Base-by-base conservation (phyloP, 2,329 filamentous ascomycete genomes). In the Ascochyta koolunga region DNA sequence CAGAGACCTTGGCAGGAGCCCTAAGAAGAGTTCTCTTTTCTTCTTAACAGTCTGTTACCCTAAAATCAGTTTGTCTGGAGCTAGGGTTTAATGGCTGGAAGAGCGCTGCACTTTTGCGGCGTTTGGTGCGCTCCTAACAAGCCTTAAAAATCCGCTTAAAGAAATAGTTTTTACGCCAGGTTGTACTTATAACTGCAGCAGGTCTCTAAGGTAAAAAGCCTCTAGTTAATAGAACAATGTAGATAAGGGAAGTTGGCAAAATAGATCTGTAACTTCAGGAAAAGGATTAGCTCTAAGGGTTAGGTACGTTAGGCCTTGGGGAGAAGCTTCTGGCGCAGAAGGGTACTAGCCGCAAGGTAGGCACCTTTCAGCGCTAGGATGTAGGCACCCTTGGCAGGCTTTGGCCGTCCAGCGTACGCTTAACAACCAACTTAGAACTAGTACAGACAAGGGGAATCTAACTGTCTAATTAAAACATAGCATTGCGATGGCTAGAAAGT, bases 131-230 rank as follows among this genome's bases (percentile, higher is more conserved):
- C 70, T 70, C n/a, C 64, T 61, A 68, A 76, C 62, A 65, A 70
- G 66, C 67, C 66, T 77, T 77, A 66, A 78, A 77, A 75, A 77
- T 78, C 71, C 65, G 60, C 62, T 69, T 67, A 65, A 78, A 24
- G 29, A 64, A 75, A 73, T 76, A 74, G 62, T 71, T 74, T 70
- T 77, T 66, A 71, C 61, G 67, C 68, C 68, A 76, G 64, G 67
- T 76, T 69, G 67, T 77, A 77, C 70, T 76, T 69, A 77, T 77
- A 77, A 77, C 67, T 32, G 65, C 64, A 77, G 70, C 66, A 77
- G 66, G 71, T 78, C 71, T 77, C 68, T 71, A 78, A 78, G 66
- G 69, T 78, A 75, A 56, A 61, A 35, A 60, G 52, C 49, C 33
- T 61, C 44, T 61, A 59, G 49, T 56, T 61, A 41, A 58, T 76